A percentile compares a stretch with the other conserved stretches of the same genome.
Conservation (phyloP, 116 monocot species). For the Trichopus zeylanicus region DNA sequence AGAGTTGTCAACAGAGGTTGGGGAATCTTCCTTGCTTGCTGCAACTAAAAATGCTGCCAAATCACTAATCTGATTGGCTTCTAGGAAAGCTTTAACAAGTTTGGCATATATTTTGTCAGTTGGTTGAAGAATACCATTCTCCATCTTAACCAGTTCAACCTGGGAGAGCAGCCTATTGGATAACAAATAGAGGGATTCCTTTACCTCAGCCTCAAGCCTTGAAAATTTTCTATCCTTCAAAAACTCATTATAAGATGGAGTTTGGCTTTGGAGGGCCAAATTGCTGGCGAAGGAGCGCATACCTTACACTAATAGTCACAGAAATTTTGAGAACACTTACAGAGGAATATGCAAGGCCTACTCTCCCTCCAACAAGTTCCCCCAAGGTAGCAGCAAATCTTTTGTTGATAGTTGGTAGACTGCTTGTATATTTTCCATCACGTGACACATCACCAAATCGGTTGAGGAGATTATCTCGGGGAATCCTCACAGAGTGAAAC, state of each 20-base stretch:
- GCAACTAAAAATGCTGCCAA: conserved; percentile 65
- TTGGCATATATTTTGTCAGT: conserved; percentile 87
- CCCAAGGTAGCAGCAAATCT: too few species aligned
- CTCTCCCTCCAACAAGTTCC: too few species aligned
- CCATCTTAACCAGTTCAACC: conserved; percentile 56
- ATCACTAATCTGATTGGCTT: conserved; percentile 55
- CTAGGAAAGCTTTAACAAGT: conserved; percentile 66
- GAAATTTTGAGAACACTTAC: conserved; percentile 12
- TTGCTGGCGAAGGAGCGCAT: conserved; percentile 21
- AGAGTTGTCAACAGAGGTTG: conserved; percentile 63
- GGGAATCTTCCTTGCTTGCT: conserved; percentile 63
- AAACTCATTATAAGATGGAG: conserved; percentile 55
- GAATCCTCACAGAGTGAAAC: too few species aligned
- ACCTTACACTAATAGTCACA: conserved; percentile 10
- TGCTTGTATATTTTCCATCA: too few species aligned
- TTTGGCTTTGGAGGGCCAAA: too few species aligned
- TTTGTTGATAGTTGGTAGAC: too few species aligned
- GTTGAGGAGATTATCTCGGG: too few species aligned
- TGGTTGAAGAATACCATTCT: conserved; percentile 85
- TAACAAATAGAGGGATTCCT: conserved; percentile 40
- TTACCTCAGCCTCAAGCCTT: conserved; percentile 52
- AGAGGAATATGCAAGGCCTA: too few species aligned
- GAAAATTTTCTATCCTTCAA: conserved; percentile 44
- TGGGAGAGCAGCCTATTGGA: conserved; percentile 46
- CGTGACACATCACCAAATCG: too few species aligned